phyloP scores from a whole-genome alignment of 2,329 filamentous ascomycete species.

The Paramyrothecium sp. region DNA sequence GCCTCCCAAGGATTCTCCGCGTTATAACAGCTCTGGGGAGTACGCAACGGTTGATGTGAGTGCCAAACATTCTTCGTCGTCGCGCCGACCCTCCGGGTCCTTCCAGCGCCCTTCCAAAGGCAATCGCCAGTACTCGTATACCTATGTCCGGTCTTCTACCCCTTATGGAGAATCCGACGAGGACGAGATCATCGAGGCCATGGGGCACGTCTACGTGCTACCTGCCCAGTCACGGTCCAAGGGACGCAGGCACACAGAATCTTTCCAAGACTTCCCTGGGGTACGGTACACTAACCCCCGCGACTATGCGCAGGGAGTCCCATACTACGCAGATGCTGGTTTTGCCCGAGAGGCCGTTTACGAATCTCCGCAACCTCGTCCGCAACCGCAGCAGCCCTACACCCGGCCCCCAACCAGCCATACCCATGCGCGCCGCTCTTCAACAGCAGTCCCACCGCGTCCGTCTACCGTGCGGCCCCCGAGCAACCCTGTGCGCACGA shows the following conservation, averaged over 20 bases:
- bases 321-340: constrained; percentile 33
- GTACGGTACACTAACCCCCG: constrained; percentile 59
- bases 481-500: constrained; percentile 16
- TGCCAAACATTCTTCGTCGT: constrained; percentile 50
- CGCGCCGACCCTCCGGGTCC: constrained; percentile 35
- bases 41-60: constrained; percentile 68
- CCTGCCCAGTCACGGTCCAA: constrained; percentile 45
- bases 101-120: constrained; percentile 35
- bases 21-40: constrained; percentile 61
- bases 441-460: constrained; percentile 49
- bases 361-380: constrained; percentile 42
- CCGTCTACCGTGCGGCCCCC: constrained; percentile 51
- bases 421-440: constrained; percentile 44
- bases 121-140: constrained; percentile 56
- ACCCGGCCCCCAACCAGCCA: constrained; percentile 39
- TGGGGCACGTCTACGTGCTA: constrained; percentile 53
- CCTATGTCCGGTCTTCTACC: constrained; percentile 58
- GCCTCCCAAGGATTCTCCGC: constrained; percentile 54
- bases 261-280: constrained; percentile 45
- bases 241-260: constrained; percentile 26
- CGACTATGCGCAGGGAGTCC: constrained; percentile 51
- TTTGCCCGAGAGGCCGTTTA: constrained; percentile 33
- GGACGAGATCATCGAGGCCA: constrained; percentile 57
- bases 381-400: constrained; percentile 23
- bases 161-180: constrained; percentile 63